A percentile compares a stretch with the other conserved stretches of the same genome.
Evolutionary conservation across 2,329 filamentous ascomycete genomes (phyloP).

Genomic region (Hirsutella minnesotensis): DNA sequence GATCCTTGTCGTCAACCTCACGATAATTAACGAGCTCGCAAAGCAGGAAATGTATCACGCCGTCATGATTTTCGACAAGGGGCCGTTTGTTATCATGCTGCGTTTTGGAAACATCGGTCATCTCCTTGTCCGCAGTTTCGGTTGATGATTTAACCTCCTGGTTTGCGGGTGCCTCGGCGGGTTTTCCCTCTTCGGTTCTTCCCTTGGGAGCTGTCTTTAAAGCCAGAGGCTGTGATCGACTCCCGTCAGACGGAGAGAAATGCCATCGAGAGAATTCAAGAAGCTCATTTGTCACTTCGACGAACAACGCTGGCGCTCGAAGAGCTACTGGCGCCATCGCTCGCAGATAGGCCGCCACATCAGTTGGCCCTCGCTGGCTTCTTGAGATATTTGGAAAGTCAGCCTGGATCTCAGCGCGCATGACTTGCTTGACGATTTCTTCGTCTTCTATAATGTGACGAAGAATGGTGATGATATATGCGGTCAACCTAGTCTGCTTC

Average conservation of each 20-base stretch:
- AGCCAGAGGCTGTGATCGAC: slow-evolving; percentile 22
- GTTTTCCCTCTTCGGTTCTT: slow-evolving; percentile 6
- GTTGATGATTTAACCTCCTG: slow-evolving; percentile 48
- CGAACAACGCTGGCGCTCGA: slow-evolving; percentile 73
- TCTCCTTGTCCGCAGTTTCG: slow-evolving; percentile 45
- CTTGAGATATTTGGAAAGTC: slow-evolving; percentile 51
- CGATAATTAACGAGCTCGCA: slow-evolving; percentile 86
- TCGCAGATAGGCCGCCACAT: slow-evolving; percentile 63
- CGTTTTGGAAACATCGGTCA: slow-evolving; percentile 52
- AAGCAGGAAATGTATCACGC: slow-evolving; percentile 87
- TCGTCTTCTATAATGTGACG: slow-evolving; percentile 94
- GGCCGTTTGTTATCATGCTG: slow-evolving; percentile 63
- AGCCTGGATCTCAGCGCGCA: slow-evolving; percentile 78
- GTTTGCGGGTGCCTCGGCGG: slow-evolving; percentile 6
- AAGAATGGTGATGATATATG: slow-evolving; percentile 71
- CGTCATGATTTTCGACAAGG: slow-evolving; percentile 82
- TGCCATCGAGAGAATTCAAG: slow-evolving; percentile 59
- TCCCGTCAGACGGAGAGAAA: slow-evolving; percentile 20
- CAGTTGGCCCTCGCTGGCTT: slow-evolving; percentile 41
- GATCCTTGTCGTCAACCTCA: slow-evolving; percentile 80
- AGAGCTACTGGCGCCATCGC: slow-evolving; percentile 69
- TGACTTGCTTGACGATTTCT: slow-evolving; percentile 78
- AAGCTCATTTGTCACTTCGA: slow-evolving; percentile 77
- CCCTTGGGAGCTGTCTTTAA: slow-evolving; percentile 26
- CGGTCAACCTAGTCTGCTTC: slow-evolving; percentile 36